A percentile compares a stretch with the other conserved stretches of the same genome.
Evolutionary conservation across 2,329 filamentous ascomycete genomes (phyloP).

Genomic region (Arthrocladium fulminans): DNA sequence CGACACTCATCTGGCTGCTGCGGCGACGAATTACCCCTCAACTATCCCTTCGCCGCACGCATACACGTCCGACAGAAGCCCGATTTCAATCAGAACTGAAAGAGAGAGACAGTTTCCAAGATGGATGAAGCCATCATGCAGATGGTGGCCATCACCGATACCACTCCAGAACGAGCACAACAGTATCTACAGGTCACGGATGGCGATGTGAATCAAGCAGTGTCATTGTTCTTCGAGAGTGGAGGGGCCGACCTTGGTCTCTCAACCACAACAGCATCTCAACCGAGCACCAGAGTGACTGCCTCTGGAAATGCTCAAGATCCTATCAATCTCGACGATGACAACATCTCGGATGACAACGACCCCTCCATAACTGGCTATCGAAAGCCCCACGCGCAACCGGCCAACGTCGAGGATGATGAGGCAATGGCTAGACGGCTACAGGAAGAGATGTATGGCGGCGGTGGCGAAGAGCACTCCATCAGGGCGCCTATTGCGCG

Average conservation of each 20-base stretch:
- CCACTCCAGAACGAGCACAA: slow-evolving; percentile 62
- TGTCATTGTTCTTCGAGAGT: slow-evolving; percentile 84
- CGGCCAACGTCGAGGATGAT: slow-evolving; percentile 59
- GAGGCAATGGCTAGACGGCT: slow-evolving; percentile 87
- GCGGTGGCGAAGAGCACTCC: slow-evolving; percentile 42
- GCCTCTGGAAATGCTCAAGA: slow-evolving; percentile 13
- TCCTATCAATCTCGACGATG: slow-evolving; percentile 62
- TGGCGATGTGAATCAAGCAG: slow-evolving; percentile 72
- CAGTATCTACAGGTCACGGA: slow-evolving; percentile 81
- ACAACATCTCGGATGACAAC: slow-evolving; percentile 32
- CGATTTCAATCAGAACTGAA: background rate
- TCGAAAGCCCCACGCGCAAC: slow-evolving; percentile 27
- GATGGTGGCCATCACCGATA: slow-evolving; percentile 75
- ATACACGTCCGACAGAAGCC: background rate
- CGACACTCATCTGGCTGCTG: background rate
- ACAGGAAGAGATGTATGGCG: slow-evolving; percentile 81
- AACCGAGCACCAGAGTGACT: slow-evolving; percentile 3
- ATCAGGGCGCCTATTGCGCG: slow-evolving; percentile 85
- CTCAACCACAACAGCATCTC: slow-evolving; percentile 29
- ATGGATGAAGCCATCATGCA: slow-evolving; percentile 65
- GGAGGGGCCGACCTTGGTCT: slow-evolving; percentile 55
- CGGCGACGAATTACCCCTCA: background rate
- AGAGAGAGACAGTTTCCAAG: slow-evolving; percentile 14
- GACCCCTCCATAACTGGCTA: slow-evolving; percentile 31
- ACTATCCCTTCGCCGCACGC: background rate